Percentiles rank a stretch among this genome's conserved stretches.
Conservation (phyloP, 352 stramenopile genomes). For the Albugo laibachii region DNA sequence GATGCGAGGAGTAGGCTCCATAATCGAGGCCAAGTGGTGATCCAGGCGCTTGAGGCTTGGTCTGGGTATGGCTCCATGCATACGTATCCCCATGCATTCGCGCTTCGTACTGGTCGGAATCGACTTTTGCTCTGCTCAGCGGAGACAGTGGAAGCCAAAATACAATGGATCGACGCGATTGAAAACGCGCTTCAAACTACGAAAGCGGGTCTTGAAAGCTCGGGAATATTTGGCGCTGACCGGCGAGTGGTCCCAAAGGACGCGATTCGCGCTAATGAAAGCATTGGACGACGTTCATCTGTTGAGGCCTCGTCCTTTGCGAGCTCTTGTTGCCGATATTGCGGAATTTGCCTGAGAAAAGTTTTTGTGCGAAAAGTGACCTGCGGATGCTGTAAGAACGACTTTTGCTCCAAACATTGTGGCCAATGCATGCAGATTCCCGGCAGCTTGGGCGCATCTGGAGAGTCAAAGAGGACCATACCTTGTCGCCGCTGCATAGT, state of each 20-base stretch:
- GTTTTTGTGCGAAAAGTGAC: slow-evolving; percentile 24
- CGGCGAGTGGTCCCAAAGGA: not conserved
- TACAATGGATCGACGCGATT: slow-evolving; percentile 20
- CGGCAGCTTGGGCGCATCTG: not conserved
- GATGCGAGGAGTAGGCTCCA: slow-evolving; percentile 21
- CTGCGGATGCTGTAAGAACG: slow-evolving; percentile 30
- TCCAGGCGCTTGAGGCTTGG: slow-evolving; percentile 36
- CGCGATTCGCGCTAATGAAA: no score
- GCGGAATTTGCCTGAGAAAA: slow-evolving; percentile 26
- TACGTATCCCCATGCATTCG: slow-evolving; percentile 33
- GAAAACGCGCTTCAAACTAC: not conserved
- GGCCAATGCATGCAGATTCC: slow-evolving; percentile 19
- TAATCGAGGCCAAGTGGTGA: slow-evolving; percentile 35
- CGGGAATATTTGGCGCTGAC: slow-evolving; percentile 3
- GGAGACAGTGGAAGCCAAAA: slow-evolving; percentile 17
- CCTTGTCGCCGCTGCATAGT: slow-evolving; percentile 21
- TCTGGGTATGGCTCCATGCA: slow-evolving; percentile 29
- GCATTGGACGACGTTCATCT: not conserved
- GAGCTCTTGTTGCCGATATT: slow-evolving; percentile 19
- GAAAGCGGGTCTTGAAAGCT: not conserved
- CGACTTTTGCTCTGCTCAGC: slow-evolving; percentile 38
- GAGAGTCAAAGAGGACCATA: not conserved
- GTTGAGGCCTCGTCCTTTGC: not conserved
- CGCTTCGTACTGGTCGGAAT: slow-evolving; percentile 31
- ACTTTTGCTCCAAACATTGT: slow-evolving; percentile 47